Conservation (phyloP, 352 stramenopile species). For the Globisporangium solare region DNA sequence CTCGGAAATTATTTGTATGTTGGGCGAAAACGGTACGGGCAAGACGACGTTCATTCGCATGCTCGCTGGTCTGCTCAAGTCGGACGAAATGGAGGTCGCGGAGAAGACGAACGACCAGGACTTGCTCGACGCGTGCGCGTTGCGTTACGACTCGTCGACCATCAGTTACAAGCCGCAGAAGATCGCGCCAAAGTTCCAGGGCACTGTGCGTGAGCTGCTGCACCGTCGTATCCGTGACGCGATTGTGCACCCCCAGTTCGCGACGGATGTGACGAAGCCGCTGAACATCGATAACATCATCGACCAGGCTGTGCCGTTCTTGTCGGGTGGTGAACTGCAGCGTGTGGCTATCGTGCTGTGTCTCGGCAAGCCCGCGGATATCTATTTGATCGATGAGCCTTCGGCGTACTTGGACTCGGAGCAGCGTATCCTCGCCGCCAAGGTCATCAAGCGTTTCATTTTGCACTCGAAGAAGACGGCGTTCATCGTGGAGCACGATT, state of each 20-base stretch:
- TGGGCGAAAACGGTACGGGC: conserved; percentile 99
- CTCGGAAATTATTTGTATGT: conserved; percentile 98
- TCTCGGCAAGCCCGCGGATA: conserved; percentile 97
- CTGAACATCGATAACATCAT: conserved; percentile 98
- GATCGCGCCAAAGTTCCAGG: conserved; percentile 93
- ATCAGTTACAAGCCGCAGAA: conserved; percentile 99
- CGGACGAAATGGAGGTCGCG: conserved; percentile 92
- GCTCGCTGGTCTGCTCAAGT: conserved; percentile 98
- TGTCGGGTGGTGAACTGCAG: conserved; percentile 99
- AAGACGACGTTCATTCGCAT: conserved; percentile 99
- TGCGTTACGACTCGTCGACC: conserved; percentile 80
- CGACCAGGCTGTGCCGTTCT: conserved; percentile 96
- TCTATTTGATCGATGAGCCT: conserved; percentile 99
- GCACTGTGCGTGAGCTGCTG: conserved; percentile 96
- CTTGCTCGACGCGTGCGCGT: conserved; percentile 66
- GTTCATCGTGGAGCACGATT: conserved; percentile 99
- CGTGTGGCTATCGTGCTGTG: conserved; percentile 97
- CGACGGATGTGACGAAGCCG: conserved; percentile 98
- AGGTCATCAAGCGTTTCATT: conserved; percentile 99
- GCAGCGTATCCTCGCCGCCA: conserved; percentile 98
- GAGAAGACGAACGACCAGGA: conserved; percentile 66
- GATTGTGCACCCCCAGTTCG: conserved; percentile 98
- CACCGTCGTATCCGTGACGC: conserved; percentile 97
- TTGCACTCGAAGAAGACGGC: conserved; percentile 99
- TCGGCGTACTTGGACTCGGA: conserved; percentile 99